These are phyloP conservation scores for Pugionium cornutum DNA, from an alignment of 345 rosid species.

Conservation along the genomic window DNA sequence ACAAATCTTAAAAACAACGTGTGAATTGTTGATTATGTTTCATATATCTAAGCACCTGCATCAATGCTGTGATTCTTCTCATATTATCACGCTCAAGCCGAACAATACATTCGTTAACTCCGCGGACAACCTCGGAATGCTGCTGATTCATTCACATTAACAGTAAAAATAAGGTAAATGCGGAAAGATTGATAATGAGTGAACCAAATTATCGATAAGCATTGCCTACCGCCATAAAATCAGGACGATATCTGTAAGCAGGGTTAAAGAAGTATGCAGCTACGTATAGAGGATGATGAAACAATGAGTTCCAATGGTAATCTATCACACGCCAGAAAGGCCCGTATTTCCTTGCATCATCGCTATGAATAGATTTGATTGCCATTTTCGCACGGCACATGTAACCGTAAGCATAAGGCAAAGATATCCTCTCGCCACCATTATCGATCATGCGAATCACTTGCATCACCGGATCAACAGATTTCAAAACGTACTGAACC, in stretches of 20 bases:
- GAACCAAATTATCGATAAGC: background rate
- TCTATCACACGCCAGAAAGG: slow-evolving; percentile 85
- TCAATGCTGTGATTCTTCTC: slow-evolving; percentile 76
- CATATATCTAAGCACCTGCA: slow-evolving; percentile 57
- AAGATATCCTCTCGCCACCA: slow-evolving; percentile 47
- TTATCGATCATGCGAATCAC: slow-evolving; percentile 54
- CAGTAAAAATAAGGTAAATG: slow-evolving; percentile 10
- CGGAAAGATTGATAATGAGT: background rate
- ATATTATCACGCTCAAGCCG: slow-evolving; percentile 75
- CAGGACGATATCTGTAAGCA: slow-evolving; percentile 68
- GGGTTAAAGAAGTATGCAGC: slow-evolving; percentile 96
- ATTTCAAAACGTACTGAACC: slow-evolving; percentile 57
- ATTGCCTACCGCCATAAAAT: slow-evolving; percentile 66
- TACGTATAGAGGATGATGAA: slow-evolving; percentile 80
- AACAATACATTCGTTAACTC: slow-evolving; percentile 85
- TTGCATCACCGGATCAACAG: slow-evolving; percentile 68
- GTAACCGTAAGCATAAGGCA: slow-evolving; percentile 60
- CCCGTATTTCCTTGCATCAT: slow-evolving; percentile 65
- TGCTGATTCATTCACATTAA: slow-evolving; percentile 40
- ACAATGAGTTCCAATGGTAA: slow-evolving; percentile 65
- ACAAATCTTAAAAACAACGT: slow-evolving; percentile 2
- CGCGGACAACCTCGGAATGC: slow-evolving; percentile 80
- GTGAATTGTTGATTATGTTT: slow-evolving; percentile 8
- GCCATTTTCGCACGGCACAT: slow-evolving; percentile 64
- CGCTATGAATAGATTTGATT: slow-evolving; percentile 57